These are phyloP conservation scores for Mycena latifolia DNA, from an alignment of 768 basidiomycete species.

Conservation along the genomic window DNA sequence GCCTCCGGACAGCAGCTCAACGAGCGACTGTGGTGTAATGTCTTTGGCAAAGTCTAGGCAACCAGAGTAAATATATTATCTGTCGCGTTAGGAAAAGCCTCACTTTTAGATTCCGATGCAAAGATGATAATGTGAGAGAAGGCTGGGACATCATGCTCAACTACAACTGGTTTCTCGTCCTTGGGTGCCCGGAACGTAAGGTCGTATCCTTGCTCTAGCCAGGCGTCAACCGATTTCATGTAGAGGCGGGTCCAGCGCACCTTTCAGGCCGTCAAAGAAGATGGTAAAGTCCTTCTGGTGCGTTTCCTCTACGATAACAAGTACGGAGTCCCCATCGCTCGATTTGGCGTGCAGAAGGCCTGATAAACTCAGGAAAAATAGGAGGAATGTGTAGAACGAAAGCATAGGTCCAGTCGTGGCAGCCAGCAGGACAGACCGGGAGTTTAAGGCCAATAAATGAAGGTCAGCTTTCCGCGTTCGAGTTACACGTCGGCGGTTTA, in stretches of 20 bases:
- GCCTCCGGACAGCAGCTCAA: constrained; percentile 73
- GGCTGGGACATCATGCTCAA: constrained; percentile 77
- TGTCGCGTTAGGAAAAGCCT: constrained; percentile 35
- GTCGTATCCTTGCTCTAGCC: constrained; percentile 82
- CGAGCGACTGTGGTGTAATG: constrained; percentile 84
- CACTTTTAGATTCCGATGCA: constrained; percentile 89
- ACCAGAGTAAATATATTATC: constrained; percentile 15
- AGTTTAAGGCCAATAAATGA: constrained; percentile 23
- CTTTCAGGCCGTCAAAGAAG: constrained; percentile 85
- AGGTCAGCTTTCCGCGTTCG: constrained; percentile 9
- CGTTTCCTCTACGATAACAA: constrained; percentile 85
- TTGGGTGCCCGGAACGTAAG: constrained; percentile 90
- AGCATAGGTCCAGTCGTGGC: constrained; percentile 48
- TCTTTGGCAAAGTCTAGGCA: constrained; percentile 75
- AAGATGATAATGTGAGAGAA: constrained; percentile 92
- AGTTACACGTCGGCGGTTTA: constrained; percentile 27
- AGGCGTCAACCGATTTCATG: constrained; percentile 12
- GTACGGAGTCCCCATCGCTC: constrained; percentile 85
- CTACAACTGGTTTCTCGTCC: constrained; percentile 73
- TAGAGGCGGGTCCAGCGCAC: constrained; percentile 52
- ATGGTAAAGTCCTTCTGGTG: constrained; percentile 81
- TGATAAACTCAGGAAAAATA: constrained; percentile 44
- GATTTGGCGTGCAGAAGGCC: constrained; percentile 68
- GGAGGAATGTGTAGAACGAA: constrained; percentile 49
- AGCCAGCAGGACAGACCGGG: constrained; percentile 30